Percentiles rank a stretch among this genome's conserved stretches.
phyloP scores from a whole-genome alignment of 2,329 filamentous ascomycete genomes.

The Aspergillus unguis region DNA sequence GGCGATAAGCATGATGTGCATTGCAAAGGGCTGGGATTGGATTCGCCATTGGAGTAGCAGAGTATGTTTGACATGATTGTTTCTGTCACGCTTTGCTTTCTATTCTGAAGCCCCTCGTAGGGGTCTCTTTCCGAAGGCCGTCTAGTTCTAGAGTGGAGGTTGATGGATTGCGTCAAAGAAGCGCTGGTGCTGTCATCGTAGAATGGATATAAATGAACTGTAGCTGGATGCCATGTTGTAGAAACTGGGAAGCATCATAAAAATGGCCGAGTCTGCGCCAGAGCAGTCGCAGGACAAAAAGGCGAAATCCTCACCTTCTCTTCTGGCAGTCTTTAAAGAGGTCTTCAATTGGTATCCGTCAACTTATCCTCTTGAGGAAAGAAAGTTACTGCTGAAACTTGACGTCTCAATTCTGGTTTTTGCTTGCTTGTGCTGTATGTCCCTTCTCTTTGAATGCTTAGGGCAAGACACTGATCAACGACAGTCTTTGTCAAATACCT shows the following conservation, averaged over 20 bases:
- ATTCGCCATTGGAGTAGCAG: constrained; percentile 23
- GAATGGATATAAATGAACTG: too few species aligned
- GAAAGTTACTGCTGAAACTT: constrained; percentile 30
- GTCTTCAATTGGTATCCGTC: constrained; percentile 35
- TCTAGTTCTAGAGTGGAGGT: background rate
- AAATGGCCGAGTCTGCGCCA: too few species aligned
- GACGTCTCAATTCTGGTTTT: constrained; percentile 32
- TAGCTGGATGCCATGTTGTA: background rate
- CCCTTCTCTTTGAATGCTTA: background rate
- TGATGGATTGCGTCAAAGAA: constrained; percentile 10
- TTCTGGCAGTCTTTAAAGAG: constrained; percentile 26
- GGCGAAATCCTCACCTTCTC: constrained; percentile 7
- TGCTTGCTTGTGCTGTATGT: constrained; percentile 32
- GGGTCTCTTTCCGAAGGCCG: too few species aligned
- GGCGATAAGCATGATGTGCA: background rate
- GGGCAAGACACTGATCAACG: background rate
- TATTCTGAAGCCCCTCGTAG: too few species aligned
- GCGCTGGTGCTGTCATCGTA: constrained; percentile 5
- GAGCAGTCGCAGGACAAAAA: background rate
- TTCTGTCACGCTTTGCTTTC: background rate
- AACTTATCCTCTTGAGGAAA: constrained; percentile 27
- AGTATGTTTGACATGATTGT: background rate
- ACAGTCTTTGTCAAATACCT: constrained; percentile 29
- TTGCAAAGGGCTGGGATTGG: constrained; percentile 1
- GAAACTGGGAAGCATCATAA: background rate